Base-by-base conservation (phyloP, 257 asterid species). In the Nicotiana paniculata region DNA sequence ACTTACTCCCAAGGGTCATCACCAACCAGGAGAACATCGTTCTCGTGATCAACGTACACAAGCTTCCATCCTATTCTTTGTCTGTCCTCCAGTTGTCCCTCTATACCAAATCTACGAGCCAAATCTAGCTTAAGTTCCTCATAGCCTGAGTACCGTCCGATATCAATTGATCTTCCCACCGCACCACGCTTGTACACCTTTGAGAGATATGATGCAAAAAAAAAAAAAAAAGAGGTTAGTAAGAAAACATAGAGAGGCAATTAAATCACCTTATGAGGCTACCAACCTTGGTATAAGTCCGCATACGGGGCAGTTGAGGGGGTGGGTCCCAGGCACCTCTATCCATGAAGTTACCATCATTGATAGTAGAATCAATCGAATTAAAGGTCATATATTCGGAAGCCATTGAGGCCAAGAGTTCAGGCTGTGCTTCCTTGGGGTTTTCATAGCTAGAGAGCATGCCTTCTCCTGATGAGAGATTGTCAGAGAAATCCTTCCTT, bases 151-250 rank as follows among this genome's bases (percentile, higher is more conserved):
- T 96, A 96, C 33, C 95, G 97, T 1, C 89, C 86, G 28, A 96
- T 93, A 57, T 96, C 99, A 64, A 96, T 94, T 83, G 99, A 91
- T 87, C 99, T 93, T 72, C 99, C 99, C 61, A 94, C 98, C 3
- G 99, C 93, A 79, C 99, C 99, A 30, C 99, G 99, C 86, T 96
- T 96, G 90, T 96, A 93, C 77, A 96, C 99, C 99, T 96, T 82
- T 28, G 57, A 75, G 62, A 48, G 46, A 51, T 48, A 74, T 6
- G 63, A 74, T 74, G 62, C 46, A 26, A 11, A 28, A 28, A 28
- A 28, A 28, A 28, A 28, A 28, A 28, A 28, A 28, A 28, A 28
- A 28, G 1, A 28, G 1, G 30, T 28, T 28, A 28, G 30, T 28
- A 28, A 28, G 30, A 28, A 28, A 28, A 28, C 30, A 28, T 28